A percentile compares a stretch with the other conserved stretches of the same genome.
Evolutionary conservation across 495 filamentous ascomycete genomes (phyloP).

Genomic region (Oleoguttula mirabilis): DNA sequence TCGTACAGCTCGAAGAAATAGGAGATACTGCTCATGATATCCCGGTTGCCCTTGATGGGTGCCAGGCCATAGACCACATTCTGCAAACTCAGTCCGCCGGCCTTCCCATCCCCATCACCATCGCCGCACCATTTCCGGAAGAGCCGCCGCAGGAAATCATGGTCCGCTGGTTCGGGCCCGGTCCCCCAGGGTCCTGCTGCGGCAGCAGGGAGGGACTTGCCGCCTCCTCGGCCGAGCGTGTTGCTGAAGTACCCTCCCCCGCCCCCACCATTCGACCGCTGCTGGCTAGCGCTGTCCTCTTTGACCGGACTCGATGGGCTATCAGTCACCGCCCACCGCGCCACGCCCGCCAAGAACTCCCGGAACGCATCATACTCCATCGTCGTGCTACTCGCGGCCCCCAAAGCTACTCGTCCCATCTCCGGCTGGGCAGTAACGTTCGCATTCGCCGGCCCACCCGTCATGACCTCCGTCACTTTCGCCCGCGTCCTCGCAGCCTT

Average conservation of each 20-base stretch:
- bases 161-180: slow-evolving; percentile 75
- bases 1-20: slow-evolving; percentile 98
- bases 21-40: slow-evolving; percentile 93
- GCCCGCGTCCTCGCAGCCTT: slow-evolving; percentile 47
- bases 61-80: slow-evolving; percentile 86
- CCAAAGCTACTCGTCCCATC: slow-evolving; percentile 76
- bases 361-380: slow-evolving; percentile 97
- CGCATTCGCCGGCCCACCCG: slow-evolving; percentile 35
- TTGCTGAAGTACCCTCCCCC: slow-evolving; percentile 45
- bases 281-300: slow-evolving; percentile 30
- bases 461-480: slow-evolving; percentile 36
- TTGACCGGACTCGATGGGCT: slow-evolving; percentile 47
- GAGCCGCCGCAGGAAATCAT: slow-evolving; percentile 86
- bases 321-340: slow-evolving; percentile 85
- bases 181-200: slow-evolving; percentile 59
- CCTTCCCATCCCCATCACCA: slow-evolving; percentile 33
- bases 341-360: slow-evolving; percentile 78
- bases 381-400: slow-evolving; percentile 60
- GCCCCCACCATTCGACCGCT: slow-evolving; percentile 28
- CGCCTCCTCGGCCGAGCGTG: slow-evolving; percentile 29
- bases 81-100: slow-evolving; percentile 66
- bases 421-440: slow-evolving; percentile 40
- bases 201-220: slow-evolving; percentile 11
- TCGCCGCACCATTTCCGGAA: slow-evolving; percentile 81
- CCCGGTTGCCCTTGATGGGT: slow-evolving; percentile 75